A percentile compares a stretch with the other conserved stretches of the same genome.
phyloP scores from a whole-genome alignment of 2,329 filamentous ascomycete genomes.

The Ambrosiella beaveri region DNA sequence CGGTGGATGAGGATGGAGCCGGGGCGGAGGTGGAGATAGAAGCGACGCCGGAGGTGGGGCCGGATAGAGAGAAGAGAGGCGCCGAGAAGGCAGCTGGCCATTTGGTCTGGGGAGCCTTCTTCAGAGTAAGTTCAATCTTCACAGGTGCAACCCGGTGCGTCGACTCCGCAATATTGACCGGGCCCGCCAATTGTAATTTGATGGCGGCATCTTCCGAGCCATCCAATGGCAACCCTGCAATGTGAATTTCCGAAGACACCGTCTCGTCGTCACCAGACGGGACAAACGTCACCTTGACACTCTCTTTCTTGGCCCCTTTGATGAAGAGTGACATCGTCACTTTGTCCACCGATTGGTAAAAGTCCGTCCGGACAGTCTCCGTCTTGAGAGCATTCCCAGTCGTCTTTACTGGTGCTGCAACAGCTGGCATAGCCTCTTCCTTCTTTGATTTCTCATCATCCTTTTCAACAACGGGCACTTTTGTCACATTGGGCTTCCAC shows the following conservation, averaged over 20 bases:
- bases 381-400: slow-evolving; percentile 13
- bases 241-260: not conserved
- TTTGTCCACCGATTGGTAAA: slow-evolving; percentile 13
- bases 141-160: slow-evolving; percentile 50
- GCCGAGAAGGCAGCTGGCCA: slow-evolving; percentile 31
- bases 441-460: not conserved
- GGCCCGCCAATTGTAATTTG: slow-evolving; percentile 1
- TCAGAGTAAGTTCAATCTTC: slow-evolving; percentile 63
- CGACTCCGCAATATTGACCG: slow-evolving; percentile 26
- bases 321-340: slow-evolving; percentile 27
- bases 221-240: slow-evolving; percentile 7
- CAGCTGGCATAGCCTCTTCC: slow-evolving; percentile 4
- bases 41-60: slow-evolving; percentile 18
- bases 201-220: slow-evolving; percentile 3
- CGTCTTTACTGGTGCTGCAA: not conserved
- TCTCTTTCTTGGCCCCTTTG: slow-evolving; percentile 25
- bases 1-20: not conserved
- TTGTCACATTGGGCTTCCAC: slow-evolving; percentile 26
- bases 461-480: slow-evolving; percentile 12
- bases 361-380: slow-evolving; percentile 15
- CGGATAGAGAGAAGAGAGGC: slow-evolving; percentile 3
- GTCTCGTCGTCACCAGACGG: slow-evolving; percentile 13
- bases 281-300: slow-evolving; percentile 21
- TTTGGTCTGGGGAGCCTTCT: slow-evolving; percentile 50
- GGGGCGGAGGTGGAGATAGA: slow-evolving; percentile 8